Conservation (phyloP, 2,329 filamentous ascomycete species). For the Bipolaris bicolor region DNA sequence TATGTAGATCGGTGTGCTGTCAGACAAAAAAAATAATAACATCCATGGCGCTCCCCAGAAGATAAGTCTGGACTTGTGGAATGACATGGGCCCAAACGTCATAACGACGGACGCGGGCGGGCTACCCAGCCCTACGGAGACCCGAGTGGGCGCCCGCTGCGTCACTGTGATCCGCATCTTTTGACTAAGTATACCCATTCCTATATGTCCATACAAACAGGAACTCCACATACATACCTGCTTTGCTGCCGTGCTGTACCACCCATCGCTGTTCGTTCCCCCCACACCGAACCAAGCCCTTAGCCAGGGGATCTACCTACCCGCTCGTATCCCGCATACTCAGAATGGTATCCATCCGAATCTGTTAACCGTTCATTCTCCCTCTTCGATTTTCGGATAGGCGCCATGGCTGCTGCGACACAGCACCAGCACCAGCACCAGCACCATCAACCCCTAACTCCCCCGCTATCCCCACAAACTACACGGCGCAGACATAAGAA, state of each 20-base stretch:
- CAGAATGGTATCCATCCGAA: neutral
- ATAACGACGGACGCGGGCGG: conserved; percentile 16
- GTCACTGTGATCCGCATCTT: conserved; percentile 12
- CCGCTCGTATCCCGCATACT: neutral
- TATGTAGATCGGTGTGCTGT: neutral
- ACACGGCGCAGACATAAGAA: conserved; percentile 31
- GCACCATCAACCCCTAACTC: conserved; percentile 30
- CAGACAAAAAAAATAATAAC: neutral
- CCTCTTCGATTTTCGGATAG: neutral
- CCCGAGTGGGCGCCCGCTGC: conserved; percentile 10
- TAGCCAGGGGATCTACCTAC: neutral
- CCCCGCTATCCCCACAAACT: conserved; percentile 37
- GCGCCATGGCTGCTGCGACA: conserved; percentile 20
- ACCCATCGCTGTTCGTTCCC: neutral
- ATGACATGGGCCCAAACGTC: conserved; percentile 7
- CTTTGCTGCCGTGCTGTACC: neutral
- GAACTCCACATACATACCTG: too few species aligned
- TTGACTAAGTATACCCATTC: too few species aligned
- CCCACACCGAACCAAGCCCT: neutral
- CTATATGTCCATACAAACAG: too few species aligned
- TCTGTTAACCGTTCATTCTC: neutral
- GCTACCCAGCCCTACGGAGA: conserved; percentile 18
- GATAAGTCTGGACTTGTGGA: neutral
- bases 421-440: conserved; percentile 17
- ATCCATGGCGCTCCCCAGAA: too few species aligned